Evolutionary conservation across 139 green algal species (phyloP).

Genomic region (Chlorokybus atmophyticus): DNA sequence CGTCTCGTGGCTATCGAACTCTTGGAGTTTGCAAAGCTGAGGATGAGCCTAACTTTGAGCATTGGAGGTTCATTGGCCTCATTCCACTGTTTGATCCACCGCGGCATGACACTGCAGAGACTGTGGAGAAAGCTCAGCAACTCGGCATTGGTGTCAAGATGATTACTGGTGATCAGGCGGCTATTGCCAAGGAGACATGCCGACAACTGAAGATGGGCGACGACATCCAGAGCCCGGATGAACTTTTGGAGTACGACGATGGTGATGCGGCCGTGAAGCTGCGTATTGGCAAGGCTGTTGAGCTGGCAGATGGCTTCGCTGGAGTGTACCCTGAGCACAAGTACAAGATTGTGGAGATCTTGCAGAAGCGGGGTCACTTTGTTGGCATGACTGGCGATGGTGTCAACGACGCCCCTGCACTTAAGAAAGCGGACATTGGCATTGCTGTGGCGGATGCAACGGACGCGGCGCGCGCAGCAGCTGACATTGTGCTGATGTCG

Average conservation of each 20-base stretch:
- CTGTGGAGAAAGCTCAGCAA: slow-evolving; percentile 53
- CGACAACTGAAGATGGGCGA: slow-evolving; percentile 59
- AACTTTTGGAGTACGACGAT: slow-evolving; percentile 44
- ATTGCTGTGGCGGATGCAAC: slow-evolving; percentile 69
- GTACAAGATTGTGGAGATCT: slow-evolving; percentile 62
- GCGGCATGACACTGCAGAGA: slow-evolving; percentile 64
- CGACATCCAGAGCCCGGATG: slow-evolving; percentile 48
- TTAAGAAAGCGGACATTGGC: slow-evolving; percentile 71
- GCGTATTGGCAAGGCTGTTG: slow-evolving; percentile 52
- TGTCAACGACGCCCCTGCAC: slow-evolving; percentile 76
- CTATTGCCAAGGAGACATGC: slow-evolving; percentile 75
- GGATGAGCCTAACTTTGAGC: slow-evolving; percentile 22
- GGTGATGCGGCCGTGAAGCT: not conserved
- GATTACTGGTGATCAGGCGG: slow-evolving; percentile 69
- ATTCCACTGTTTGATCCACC: slow-evolving; percentile 75
- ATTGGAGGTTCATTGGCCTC: slow-evolving; percentile 52
- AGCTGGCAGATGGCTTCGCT: slow-evolving; percentile 59
- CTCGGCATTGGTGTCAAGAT: slow-evolving; percentile 79
- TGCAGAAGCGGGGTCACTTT: slow-evolving; percentile 26
- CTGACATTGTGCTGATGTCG: slow-evolving; percentile 89
- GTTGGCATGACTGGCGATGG: slow-evolving; percentile 77
- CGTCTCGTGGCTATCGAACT: slow-evolving; percentile 52
- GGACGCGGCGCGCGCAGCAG: slow-evolving; percentile 65
- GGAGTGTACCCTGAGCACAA: slow-evolving; percentile 66
- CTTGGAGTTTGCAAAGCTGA: slow-evolving; percentile 39